Base-by-base conservation (phyloP, 495 filamentous ascomycete species). In the Opeltia flavorubescens region DNA sequence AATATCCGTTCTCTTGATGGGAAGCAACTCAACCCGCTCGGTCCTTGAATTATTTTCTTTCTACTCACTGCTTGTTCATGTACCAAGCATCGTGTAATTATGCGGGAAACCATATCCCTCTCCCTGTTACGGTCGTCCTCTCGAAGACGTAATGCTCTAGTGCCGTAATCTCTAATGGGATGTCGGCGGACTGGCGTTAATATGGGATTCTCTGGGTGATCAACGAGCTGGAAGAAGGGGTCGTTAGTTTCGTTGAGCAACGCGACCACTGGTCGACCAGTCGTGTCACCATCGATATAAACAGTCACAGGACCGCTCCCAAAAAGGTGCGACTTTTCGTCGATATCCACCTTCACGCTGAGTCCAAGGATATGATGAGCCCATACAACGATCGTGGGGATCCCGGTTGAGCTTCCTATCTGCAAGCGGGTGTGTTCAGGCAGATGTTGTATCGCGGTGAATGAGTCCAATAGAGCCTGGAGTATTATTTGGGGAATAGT, bases 301-400 rank as follows among this genome's bases (percentile, higher is more conserved):
- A 46, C 44, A 3, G 30, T 17, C n/a, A 17, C 27, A 13, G 17
- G n/a, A 4, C 30, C 28, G 9, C 35, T 23, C 2, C 30, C 44
- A 46, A 35, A 46, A 2, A n/a, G 13, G 5, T 34, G 11, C 23
- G 24, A 28, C 8, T 31, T 7, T 5, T 18, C n/a, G 28, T 44
- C 2, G 41, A 31, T 13, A 15, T 44, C 41, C 2, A 44, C 41
- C n/a, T 17, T 17, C 25, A 44, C 41, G 21, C 12, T 28, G 12
- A 44, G 23, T 2, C 41, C 41, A 28, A 44, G 41, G 15, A 44
- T 13, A 23, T 44, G 41, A 13, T 44, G 41, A 17, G 41, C 41
- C 41, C 41, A 44, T 4, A 28, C 41, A n/a, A 44, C 41, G 41
- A 44, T 44, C 3, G 41, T 44, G n/a, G 41, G 41, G 3, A 44